A percentile compares a stretch with the other conserved stretches of the same genome.
These are phyloP conservation scores for Aureobasidium mangrovei DNA, from an alignment of 2,329 filamentous ascomycete species.

Conservation along the genomic window DNA sequence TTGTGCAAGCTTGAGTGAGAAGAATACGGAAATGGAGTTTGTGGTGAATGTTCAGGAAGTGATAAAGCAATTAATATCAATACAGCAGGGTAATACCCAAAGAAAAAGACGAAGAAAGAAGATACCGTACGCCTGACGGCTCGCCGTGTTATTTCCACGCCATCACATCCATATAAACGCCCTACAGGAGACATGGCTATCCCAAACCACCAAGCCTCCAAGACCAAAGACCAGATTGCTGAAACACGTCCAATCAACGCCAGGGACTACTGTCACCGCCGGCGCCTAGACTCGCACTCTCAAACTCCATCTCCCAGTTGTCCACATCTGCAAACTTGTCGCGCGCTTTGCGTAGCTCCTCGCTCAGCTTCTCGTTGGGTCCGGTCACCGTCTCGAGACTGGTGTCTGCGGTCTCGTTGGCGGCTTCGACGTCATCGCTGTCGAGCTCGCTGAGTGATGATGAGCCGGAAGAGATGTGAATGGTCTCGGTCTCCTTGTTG, in stretches of 20 bases:
- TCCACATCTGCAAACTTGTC: conserved; percentile 44
- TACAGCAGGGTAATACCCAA: no score
- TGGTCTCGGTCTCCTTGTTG: conserved; percentile 13
- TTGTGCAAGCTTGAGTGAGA: no score
- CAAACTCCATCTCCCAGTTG: conserved; percentile 43
- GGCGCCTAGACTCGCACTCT: conserved; percentile 37
- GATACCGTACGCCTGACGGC: no score
- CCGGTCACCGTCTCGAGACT: conserved; percentile 4
- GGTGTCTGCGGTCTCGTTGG: conserved; percentile 7
- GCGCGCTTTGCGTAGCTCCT: conserved; percentile 35
- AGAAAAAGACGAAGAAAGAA: no score
- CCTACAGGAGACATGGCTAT: no score
- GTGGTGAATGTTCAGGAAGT: no score
- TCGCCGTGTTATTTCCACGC: no score
- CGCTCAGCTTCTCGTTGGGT: conserved; percentile 23
- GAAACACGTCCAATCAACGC: conserved; percentile 20
- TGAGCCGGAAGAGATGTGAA: conserved; percentile 22
- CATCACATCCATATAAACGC: no score
- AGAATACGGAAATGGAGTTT: no score
- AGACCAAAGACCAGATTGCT: no score
- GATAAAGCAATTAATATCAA: no score
- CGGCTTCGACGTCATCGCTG: background rate
- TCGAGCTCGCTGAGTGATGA: conserved; percentile 14
- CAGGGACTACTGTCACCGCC: conserved; percentile 32
- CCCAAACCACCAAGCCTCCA: no score